Conservation (phyloP, 495 filamentous ascomycete genomes). For the Aspergillus asperescens region DNA sequence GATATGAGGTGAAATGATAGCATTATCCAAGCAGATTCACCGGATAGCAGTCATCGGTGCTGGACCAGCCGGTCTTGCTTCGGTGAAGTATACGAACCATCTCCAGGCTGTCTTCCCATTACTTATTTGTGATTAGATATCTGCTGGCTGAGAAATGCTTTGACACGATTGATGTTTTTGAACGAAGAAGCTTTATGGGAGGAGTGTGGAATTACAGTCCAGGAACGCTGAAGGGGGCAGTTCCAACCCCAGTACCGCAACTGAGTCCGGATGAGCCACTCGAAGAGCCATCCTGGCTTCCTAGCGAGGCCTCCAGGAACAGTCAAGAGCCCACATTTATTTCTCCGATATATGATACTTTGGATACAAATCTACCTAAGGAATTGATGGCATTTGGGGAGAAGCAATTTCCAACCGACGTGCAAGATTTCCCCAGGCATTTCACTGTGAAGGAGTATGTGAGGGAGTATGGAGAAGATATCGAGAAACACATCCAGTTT, state of each 20-base stretch:
- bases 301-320: constrained; percentile 15
- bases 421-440: constrained; percentile 69
- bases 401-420: constrained; percentile 52
- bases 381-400: constrained; percentile 77
- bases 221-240: constrained; percentile 23
- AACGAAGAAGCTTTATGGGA: constrained; percentile 68
- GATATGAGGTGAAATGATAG: constrained; percentile 16
- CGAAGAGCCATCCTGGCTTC: constrained; percentile 42
- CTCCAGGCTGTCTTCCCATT: background rate
- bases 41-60: constrained; percentile 44
- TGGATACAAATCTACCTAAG: constrained; percentile 87
- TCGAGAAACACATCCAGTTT: constrained; percentile 51
- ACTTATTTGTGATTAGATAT: constrained; percentile 47
- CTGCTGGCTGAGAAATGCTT: constrained; percentile 69
- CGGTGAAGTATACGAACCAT: constrained; percentile 33
- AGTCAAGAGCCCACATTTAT: constrained; percentile 42
- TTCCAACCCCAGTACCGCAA: constrained; percentile 36
- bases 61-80: constrained; percentile 41
- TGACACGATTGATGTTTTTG: constrained; percentile 66
- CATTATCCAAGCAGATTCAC: constrained; percentile 23
- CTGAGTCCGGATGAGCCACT: constrained; percentile 36
- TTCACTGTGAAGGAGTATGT: constrained; percentile 67
- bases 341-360: constrained; percentile 71
- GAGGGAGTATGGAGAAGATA: constrained; percentile 61
- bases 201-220: constrained; percentile 74